phyloP scores from a whole-genome alignment of 2,329 filamentous ascomycete species.

The Ophiostoma perfectum region DNA sequence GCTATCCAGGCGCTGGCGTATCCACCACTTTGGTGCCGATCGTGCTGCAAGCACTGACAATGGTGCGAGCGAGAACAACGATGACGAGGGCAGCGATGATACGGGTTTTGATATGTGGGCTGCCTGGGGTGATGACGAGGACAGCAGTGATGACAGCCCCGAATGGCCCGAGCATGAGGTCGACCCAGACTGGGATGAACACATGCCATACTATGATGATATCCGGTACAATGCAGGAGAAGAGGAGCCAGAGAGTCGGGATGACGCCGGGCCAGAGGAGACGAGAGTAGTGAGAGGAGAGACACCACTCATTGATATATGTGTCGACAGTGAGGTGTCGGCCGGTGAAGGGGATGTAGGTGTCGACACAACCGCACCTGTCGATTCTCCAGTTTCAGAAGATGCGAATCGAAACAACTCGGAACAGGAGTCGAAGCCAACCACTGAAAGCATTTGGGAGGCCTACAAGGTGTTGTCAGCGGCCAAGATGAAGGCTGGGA shows the following conservation, averaged over 20 bases:
- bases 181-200: constrained; percentile 12
- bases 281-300: no score
- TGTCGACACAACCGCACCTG: background rate
- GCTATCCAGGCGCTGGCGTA: constrained; percentile 18
- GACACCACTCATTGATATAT: no score
- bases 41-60: background rate
- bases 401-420: background rate
- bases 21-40: constrained; percentile 16
- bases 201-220: constrained; percentile 9
- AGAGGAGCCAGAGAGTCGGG: background rate
- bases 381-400: background rate
- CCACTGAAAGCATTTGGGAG: background rate
- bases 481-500: background rate
- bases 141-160: background rate
- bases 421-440: background rate
- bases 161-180: background rate
- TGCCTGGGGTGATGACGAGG: constrained; percentile 9
- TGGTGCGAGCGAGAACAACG: background rate
- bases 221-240: background rate
- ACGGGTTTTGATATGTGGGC: constrained; percentile 10
- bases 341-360: no score
- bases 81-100: background rate
- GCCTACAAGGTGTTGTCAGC: background rate
- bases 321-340: no score
- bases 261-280: no score